These are phyloP conservation scores for Tylopilus balloui DNA, from an alignment of 768 basidiomycete genomes.

Conservation along the genomic window DNA sequence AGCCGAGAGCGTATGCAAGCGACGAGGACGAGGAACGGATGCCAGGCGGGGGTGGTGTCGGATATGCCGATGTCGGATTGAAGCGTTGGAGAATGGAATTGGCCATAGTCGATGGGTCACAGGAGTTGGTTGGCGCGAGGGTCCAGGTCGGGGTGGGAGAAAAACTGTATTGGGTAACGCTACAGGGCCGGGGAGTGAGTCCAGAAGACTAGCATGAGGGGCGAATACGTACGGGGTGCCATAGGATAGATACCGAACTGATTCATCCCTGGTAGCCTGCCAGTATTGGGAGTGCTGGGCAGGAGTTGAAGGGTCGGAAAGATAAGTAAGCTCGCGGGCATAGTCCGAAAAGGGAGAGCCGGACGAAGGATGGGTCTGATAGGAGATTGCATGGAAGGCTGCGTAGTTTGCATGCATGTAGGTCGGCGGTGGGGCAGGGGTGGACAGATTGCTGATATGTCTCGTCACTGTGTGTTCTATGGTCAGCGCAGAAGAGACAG, in stretches of 20 bases:
- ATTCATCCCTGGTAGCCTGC: conserved; percentile 58
- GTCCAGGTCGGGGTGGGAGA: conserved; percentile 39
- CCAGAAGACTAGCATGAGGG: neutral
- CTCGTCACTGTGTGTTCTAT: conserved; percentile 48
- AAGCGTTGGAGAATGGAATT: conserved; percentile 63
- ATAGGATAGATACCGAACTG: conserved; percentile 56
- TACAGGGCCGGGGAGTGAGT: conserved; percentile 10
- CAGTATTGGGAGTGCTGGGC: conserved; percentile 54
- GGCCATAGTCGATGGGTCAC: conserved; percentile 54
- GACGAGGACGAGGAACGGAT: conserved; percentile 69
- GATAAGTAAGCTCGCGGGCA: conserved; percentile 54
- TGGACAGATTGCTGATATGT: conserved; percentile 58
- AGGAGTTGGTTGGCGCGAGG: conserved; percentile 41
- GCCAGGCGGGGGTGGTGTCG: conserved; percentile 63
- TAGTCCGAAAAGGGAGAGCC: conserved; percentile 67
- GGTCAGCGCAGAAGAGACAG: conserved; percentile 16
- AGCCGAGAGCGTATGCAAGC: conserved; percentile 67
- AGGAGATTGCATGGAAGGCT: conserved; percentile 22
- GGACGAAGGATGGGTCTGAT: conserved; percentile 32
- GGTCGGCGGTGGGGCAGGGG: conserved; percentile 56
- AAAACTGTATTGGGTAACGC: conserved; percentile 29
- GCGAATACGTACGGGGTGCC: conserved; percentile 42
- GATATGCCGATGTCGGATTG: conserved; percentile 59
- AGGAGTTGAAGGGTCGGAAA: conserved; percentile 45
- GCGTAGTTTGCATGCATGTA: conserved; percentile 50